These are phyloP conservation scores for Rutidosis leptorrhynchoides DNA, from an alignment of 129 eudicot species.

Conservation along the genomic window DNA sequence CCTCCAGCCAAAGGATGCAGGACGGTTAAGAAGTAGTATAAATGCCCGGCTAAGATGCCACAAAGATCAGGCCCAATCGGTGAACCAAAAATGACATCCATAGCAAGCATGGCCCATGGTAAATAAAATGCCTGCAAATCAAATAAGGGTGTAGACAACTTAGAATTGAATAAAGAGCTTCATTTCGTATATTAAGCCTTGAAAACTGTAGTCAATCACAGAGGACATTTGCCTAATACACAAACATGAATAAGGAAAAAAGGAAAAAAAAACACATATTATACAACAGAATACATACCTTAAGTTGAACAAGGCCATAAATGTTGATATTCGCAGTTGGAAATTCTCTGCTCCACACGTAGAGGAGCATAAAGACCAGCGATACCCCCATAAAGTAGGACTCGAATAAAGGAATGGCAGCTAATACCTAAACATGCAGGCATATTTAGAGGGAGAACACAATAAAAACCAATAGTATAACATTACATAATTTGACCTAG, in stretches of 20 bases:
- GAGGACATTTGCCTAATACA: too few species aligned
- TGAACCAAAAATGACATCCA: slow-evolving; percentile 93
- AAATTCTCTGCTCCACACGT: slow-evolving; percentile 87
- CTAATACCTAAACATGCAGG: slow-evolving; percentile 47
- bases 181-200: too few species aligned
- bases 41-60: slow-evolving; percentile 83
- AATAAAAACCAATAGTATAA: neutral
- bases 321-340: slow-evolving; percentile 69
- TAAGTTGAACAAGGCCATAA: slow-evolving; percentile 73
- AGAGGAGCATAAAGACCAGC: slow-evolving; percentile 91
- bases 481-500: neutral
- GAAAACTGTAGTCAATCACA: too few species aligned
- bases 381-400: slow-evolving; percentile 67
- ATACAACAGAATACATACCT: slow-evolving; percentile 53
- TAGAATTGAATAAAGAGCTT: neutral
- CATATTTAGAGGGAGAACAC: neutral
- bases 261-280: too few species aligned
- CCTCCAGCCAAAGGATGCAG: slow-evolving; percentile 89
- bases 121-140: slow-evolving; percentile 75
- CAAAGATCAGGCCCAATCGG: slow-evolving; percentile 61
- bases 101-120: slow-evolving; percentile 90
- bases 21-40: slow-evolving; percentile 81
- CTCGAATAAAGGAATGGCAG: slow-evolving; percentile 53
- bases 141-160: neutral
- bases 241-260: too few species aligned